Evolutionary conservation across 331 rosid species (phyloP).

Genomic region (Ulmus americana): DNA sequence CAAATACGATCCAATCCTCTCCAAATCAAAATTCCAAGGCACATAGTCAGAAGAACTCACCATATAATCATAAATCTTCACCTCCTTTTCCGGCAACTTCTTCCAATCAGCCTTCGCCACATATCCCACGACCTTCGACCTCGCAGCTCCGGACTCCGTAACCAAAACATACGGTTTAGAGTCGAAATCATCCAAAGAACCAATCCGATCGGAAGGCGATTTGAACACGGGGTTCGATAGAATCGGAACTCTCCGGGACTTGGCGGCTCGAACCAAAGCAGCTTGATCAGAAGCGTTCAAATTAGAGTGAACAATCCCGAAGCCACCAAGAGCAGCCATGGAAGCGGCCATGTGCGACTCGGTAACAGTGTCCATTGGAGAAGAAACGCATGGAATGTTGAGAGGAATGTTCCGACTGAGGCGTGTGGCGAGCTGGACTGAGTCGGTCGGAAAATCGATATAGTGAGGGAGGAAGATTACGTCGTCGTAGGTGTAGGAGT

Average conservation of each 20-base stretch:
- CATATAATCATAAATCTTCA: slow-evolving; percentile 44
- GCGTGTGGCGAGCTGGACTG: slow-evolving; percentile 51
- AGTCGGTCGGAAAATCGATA: slow-evolving; percentile 81
- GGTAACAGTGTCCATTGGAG: slow-evolving; percentile 96
- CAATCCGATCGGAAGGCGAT: slow-evolving; percentile 39
- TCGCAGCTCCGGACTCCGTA: slow-evolving; percentile 46
- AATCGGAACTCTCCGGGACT: slow-evolving; percentile 67
- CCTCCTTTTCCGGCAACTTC: slow-evolving; percentile 30
- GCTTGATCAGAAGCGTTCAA: slow-evolving; percentile 48
- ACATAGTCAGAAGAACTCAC: slow-evolving; percentile 23
- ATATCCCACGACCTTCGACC: slow-evolving; percentile 53
- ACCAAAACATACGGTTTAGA: slow-evolving; percentile 50
- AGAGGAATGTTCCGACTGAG: slow-evolving; percentile 63
- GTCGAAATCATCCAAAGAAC: slow-evolving; percentile 41
- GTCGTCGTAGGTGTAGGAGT: slow-evolving; percentile 91
- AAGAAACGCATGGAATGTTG: slow-evolving; percentile 62
- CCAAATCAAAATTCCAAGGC: slow-evolving; percentile 49
- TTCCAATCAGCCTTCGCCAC: slow-evolving; percentile 46
- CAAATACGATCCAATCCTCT: slow-evolving; percentile 27
- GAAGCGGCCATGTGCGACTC: slow-evolving; percentile 70
- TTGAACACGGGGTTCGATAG: slow-evolving; percentile 46
- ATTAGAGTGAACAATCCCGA: slow-evolving; percentile 72
- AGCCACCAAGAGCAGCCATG: slow-evolving; percentile 82
- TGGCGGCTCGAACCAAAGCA: slow-evolving; percentile 49
- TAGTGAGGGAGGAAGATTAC: slow-evolving; percentile 93